These are phyloP conservation scores for Globomyces pollinis-pini DNA, from an alignment of 192 early-diverging fungal genomes.

Conservation along the genomic window DNA sequence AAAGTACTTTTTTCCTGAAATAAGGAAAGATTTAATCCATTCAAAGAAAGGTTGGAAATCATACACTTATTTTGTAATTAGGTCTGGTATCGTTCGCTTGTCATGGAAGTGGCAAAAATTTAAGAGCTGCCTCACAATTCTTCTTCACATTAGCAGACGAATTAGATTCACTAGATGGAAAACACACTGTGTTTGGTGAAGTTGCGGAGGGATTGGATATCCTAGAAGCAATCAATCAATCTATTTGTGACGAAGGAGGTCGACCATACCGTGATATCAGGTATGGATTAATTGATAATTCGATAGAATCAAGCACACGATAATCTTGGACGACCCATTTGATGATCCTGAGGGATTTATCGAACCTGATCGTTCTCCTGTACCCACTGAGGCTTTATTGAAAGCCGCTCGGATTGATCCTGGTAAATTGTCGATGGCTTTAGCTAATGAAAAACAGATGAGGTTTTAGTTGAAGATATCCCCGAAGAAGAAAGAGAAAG, in stretches of 20 bases:
- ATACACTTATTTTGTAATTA: not conserved
- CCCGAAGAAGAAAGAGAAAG: slow-evolving; percentile 60
- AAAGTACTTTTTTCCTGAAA: slow-evolving; percentile 68
- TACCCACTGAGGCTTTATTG: slow-evolving; percentile 66
- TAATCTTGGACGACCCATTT: slow-evolving; percentile 90
- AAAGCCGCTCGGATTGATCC: slow-evolving; percentile 60
- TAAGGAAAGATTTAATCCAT: slow-evolving; percentile 75
- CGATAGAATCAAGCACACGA: slow-evolving; percentile 81
- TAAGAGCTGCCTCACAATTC: slow-evolving; percentile 65
- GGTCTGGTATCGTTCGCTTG: slow-evolving; percentile 6
- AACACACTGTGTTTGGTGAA: slow-evolving; percentile 78
- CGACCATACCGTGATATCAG: slow-evolving; percentile 80
- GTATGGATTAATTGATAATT: slow-evolving; percentile 7
- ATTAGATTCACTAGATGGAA: slow-evolving; percentile 74
- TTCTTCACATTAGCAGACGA: slow-evolving; percentile 70
- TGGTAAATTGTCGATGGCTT: not conserved
- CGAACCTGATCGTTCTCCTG: slow-evolving; percentile 64
- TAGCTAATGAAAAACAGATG: not conserved
- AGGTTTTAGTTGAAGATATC: slow-evolving; percentile 61
- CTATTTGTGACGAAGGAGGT: slow-evolving; percentile 60
- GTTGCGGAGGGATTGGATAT: slow-evolving; percentile 86
- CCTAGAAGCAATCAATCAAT: slow-evolving; percentile 67
- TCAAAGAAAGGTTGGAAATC: slow-evolving; percentile 32
- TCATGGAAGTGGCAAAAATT: not conserved
- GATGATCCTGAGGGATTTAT: slow-evolving; percentile 64